phyloP scores from a whole-genome alignment of 225 moss, liverwort and hornwort species.

The Thuidium tamariscinum region DNA sequence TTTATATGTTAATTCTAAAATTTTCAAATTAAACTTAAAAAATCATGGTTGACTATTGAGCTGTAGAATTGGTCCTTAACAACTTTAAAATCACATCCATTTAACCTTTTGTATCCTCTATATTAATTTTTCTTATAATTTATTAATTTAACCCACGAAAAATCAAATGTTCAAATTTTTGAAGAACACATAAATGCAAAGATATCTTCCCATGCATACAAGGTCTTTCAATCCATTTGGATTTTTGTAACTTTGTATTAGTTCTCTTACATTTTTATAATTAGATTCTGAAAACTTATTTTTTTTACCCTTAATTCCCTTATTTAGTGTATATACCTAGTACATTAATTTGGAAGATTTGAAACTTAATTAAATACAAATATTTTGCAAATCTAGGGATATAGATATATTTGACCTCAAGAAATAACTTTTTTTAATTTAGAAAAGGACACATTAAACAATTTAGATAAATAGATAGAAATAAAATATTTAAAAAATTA shows the following conservation, averaged over 20 bases:
- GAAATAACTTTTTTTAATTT: neutral
- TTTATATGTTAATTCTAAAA: neutral
- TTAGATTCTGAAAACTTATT: neutral
- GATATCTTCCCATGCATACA: fast-evolving
- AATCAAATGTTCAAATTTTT: too few relatives aligned
- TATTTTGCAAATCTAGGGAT: neutral
- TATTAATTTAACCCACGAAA: neutral
- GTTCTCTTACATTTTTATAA: fast-evolving
- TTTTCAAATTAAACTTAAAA: neutral
- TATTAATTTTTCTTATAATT: neutral
- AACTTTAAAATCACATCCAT: too few relatives aligned
- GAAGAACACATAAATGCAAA: fast-evolving
- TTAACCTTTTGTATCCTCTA: fast-evolving
- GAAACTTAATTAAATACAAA: too few relatives aligned
- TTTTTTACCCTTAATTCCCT: too few relatives aligned
- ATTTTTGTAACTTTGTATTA: neutral
- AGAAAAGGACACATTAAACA: fast-evolving
- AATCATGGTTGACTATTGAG: neutral
- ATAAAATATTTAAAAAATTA: neutral
- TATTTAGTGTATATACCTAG: too few relatives aligned
- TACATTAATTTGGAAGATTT: too few relatives aligned
- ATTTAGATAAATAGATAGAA: neutral
- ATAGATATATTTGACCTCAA: neutral
- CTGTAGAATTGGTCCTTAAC: neutral
- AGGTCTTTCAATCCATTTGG: fast-evolving